Base-by-base conservation (phyloP, 2,329 filamentous ascomycete species). In the Herpomyces periplanetae region DNA sequence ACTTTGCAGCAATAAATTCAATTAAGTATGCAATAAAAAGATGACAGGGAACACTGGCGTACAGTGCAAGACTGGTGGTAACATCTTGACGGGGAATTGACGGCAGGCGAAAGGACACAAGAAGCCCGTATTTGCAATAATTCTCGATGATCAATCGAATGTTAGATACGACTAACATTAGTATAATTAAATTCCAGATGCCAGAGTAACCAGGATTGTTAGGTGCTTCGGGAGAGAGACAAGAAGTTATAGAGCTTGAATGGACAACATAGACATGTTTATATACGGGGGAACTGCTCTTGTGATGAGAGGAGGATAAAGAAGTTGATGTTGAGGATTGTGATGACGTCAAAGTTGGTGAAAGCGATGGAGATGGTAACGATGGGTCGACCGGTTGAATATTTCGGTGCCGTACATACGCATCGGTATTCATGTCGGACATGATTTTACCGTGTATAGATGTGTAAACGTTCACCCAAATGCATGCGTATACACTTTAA, bases 101-200 rank as follows among this genome's bases (percentile, higher is more conserved):
- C 37, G 87, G 71, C 34, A 73, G 85, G 27, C 55, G 56, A 24
- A 96, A 45, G 34, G 75, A 88, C 27, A 96, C 84, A 23, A 91
- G 47, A 22, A 91, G 69, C 20, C 80, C 80, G 34, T 96, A 96
- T 65, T 75, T 34, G 17, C 20, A 10, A 24, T 27, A 68, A 34
- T 96, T 96, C 40, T 91, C 80, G 33, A 96, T 71, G 43, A 91
- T 68, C 31, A 96, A 48, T 26, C 80, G 60, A 19, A 96, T 41
- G 35, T 96, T 96, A 31, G 73, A 80, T 19, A 75, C 69, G 31
- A 91, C 68, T 71, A 87, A 42, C 14, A 88, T 68, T 31, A 91
- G 60, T 15, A 87, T 65, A 68, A 88, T 87, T 26, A 96, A 50
- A 35, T 96, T 96, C 24, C 75, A 51, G 34, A 96, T 91, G 1